Evolutionary conservation across 768 basidiomycete species (phyloP), one percentile per base, ranked within the genome.

Genomic region (Cytidiella melzeri): DNA sequence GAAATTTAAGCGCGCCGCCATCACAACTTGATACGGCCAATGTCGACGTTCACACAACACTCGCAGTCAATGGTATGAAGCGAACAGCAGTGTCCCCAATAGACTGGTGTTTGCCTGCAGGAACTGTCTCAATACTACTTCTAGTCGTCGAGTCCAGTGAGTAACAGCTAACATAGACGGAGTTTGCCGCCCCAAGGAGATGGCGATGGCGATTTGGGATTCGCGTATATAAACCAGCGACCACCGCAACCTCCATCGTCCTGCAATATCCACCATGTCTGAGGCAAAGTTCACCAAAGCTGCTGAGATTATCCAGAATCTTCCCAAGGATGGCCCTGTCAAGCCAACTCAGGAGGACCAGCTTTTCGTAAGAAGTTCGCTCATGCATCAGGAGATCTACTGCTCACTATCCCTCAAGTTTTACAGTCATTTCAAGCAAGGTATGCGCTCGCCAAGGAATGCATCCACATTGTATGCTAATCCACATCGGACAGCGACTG

Each of bases 361-460:
- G 73, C 87, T 97, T 57, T 73, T 70, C 58, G 94, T 93, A 66
- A 64, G 87, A 71, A 28, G 46, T 6, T 3, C 11, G 15, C 12
- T n/a, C 19, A 13, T 2, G 2, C 42, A 6, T 11, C 34, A 1
- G n/a, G n/a, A n/a, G n/a, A 10, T 21, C 30, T 25, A 27, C 26
- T 39, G 45, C 36, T 45, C 43, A 27, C 13, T 19, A 45, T 40
- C 27, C 23, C 30, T 39, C 18, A 60, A 97, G 94, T 96, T 96
- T 76, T 99, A 98, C 75, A 77, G 75, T 57, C 80, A 84, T 67
- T 97, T 74, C 80, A 99, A 98, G 77, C 93, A 95, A 76, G 91
- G 92, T 86, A 43, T 21, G 65, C 55, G 43, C 40, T 53, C 39
- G 45, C 19, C 20, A 25, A 49, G 48, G 55, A 45, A 49, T 26